Conservation (phyloP, 495 filamentous ascomycete species). For the Aspergillus coremiiformis region DNA sequence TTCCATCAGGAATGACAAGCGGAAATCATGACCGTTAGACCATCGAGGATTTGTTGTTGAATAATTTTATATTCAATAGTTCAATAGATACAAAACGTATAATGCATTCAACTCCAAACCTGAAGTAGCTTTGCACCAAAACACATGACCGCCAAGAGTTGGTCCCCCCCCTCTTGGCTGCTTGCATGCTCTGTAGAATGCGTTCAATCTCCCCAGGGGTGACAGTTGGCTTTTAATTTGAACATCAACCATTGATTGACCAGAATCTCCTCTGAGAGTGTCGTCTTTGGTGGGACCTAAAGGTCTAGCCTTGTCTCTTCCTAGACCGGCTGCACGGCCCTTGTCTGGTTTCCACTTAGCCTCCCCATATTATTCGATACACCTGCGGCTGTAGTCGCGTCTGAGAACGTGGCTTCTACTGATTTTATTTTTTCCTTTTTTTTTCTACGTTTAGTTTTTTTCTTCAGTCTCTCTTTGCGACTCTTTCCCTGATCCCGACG, state of each 20-base stretch:
- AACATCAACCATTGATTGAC: neutral
- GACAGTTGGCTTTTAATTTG: neutral
- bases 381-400: slow-evolving; percentile 4
- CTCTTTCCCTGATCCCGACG: slow-evolving; percentile 14
- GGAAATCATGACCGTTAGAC: slow-evolving; percentile 41
- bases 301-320: neutral
- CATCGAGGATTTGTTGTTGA: slow-evolving; percentile 20
- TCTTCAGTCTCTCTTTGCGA: slow-evolving; percentile 1
- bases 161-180: neutral
- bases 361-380: slow-evolving; percentile 3
- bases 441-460: slow-evolving; percentile 5
- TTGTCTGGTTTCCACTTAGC: slow-evolving; percentile 5
- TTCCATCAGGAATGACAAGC: slow-evolving; percentile 24
- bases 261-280: neutral
- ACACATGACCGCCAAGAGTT: neutral
- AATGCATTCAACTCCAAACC: no score
- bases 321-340: slow-evolving; percentile 1
- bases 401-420: slow-evolving; percentile 13
- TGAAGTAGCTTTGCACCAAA: no score
- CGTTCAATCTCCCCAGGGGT: neutral
- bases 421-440: neutral
- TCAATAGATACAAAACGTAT: no score
- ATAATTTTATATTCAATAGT: neutral
- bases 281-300: neutral
- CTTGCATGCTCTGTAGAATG: no score